A percentile compares a stretch with the other conserved stretches of the same genome.
Conservation (phyloP, 768 basidiomycete species). For the Serendipita vermifera region DNA sequence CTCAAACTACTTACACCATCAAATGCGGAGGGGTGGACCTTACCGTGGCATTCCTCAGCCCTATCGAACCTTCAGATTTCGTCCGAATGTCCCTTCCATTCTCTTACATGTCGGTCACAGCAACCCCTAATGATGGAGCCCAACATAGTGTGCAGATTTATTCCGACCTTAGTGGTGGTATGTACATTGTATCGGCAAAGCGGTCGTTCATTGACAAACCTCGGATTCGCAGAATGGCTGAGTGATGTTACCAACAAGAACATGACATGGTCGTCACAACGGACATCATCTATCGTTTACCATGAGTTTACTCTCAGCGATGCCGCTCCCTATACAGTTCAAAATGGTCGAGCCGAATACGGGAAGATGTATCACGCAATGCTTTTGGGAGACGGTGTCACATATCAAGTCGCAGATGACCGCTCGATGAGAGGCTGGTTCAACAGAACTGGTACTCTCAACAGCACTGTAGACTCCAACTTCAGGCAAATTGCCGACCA, state of each 20-base stretch:
- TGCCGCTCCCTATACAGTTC: constrained; percentile 1
- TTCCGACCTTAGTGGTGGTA: constrained; percentile 9
- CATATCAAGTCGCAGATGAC: constrained; percentile 10
- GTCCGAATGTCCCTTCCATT: constrained; percentile 10
- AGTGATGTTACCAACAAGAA: constrained; percentile 23
- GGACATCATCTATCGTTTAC: neutral
- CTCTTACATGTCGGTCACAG: constrained; percentile 8
- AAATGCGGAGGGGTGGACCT: neutral
- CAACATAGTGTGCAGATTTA: constrained; percentile 10
- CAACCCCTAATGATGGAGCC: constrained; percentile 4
- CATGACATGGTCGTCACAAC: constrained; percentile 9
- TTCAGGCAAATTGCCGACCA: constrained; percentile 9
- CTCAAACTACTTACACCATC: neutral
- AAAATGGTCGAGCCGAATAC: neutral
- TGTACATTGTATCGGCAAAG: neutral
- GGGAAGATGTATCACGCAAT: constrained; percentile 1
- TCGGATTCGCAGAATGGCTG: neutral
- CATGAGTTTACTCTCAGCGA: constrained; percentile 1
- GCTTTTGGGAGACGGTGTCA: neutral
- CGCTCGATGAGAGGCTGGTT: neutral
- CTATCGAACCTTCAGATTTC: constrained; percentile 9
- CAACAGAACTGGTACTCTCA: neutral
- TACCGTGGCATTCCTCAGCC: neutral
- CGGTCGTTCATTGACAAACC: neutral
- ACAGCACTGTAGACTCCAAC: constrained; percentile 8